Percentiles rank a stretch among this genome's conserved stretches.
phyloP scores from a whole-genome alignment of 2,329 filamentous ascomycete genomes.

The Ophiocordyceps robertsii region DNA sequence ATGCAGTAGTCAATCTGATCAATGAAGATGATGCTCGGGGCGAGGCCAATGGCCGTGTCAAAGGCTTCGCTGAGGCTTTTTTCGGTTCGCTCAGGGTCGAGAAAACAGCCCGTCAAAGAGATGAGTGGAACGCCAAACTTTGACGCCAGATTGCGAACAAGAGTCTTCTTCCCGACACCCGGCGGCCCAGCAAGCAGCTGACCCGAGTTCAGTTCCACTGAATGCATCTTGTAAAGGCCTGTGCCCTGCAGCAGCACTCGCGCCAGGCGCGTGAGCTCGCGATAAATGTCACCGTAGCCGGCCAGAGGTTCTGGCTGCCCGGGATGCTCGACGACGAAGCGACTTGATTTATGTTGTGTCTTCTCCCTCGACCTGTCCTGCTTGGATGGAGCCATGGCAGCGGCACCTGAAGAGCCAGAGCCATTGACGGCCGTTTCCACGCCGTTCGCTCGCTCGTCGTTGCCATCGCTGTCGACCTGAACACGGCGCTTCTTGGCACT shows the following conservation, averaged over 20 bases:
- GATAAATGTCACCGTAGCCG: constrained; percentile 15
- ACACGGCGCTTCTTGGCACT: constrained; percentile 19
- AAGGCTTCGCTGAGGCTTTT: constrained; percentile 25
- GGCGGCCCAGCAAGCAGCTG: constrained; percentile 62
- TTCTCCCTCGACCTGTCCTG: constrained; percentile 14
- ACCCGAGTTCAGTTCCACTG: constrained; percentile 22
- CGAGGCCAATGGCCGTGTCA: constrained; percentile 73
- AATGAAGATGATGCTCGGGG: constrained; percentile 83
- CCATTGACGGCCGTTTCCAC: background rate
- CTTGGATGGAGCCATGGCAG: constrained; percentile 5
- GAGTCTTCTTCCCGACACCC: constrained; percentile 69
- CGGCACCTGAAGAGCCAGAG: background rate
- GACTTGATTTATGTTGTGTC: constrained; percentile 15
- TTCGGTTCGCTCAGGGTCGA: constrained; percentile 24
- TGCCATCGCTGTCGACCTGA: constrained; percentile 13
- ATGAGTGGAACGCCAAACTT: constrained; percentile 62
- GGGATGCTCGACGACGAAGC: constrained; percentile 16
- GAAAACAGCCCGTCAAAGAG: constrained; percentile 26
- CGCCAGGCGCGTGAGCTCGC: constrained; percentile 7
- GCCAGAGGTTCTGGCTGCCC: constrained; percentile 11
- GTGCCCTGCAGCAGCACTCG: constrained; percentile 8
- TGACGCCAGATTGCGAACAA: constrained; percentile 61
- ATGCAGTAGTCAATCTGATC: constrained; percentile 80
- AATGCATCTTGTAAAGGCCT: constrained; percentile 2
- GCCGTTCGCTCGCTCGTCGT: constrained; percentile 3